A percentile compares a stretch with the other conserved stretches of the same genome.
Evolutionary conservation across 345 rosid genomes (phyloP).

Genomic region (Bretschneidera sinensis): DNA sequence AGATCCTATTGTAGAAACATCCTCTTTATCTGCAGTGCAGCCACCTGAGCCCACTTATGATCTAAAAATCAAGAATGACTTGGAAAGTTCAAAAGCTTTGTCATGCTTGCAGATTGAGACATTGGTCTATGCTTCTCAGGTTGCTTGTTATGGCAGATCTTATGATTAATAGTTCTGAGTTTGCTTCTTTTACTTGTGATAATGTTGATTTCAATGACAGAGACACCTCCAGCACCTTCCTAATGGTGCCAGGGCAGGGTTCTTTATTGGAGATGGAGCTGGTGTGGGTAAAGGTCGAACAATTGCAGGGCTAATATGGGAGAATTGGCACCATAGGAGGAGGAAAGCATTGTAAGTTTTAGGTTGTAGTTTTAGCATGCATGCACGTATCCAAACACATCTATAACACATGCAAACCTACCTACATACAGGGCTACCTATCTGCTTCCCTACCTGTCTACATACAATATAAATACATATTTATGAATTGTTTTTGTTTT

Average conservation of each 20-base stretch:
- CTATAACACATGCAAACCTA: background rate
- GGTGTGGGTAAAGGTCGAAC: conserved; percentile 99
- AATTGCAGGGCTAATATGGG: conserved; percentile 94
- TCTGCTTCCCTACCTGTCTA: background rate
- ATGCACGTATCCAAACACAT: background rate
- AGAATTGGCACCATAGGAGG: conserved; percentile 86
- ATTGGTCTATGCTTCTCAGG: conserved; percentile 95
- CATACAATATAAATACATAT: background rate
- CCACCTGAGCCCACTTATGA: conserved; percentile 93
- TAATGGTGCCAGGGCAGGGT: conserved; percentile 83
- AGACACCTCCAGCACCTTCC: conserved; percentile 93
- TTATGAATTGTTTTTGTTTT: conserved; percentile 3
- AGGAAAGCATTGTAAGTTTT: conserved; percentile 77
- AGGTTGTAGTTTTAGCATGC: conserved; percentile 13
- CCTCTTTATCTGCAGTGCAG: conserved; percentile 92
- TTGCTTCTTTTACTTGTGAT: conserved; percentile 20
- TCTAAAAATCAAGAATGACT: conserved; percentile 62
- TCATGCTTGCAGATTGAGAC: conserved; percentile 99
- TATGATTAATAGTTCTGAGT: conserved; percentile 20
- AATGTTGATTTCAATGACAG: conserved; percentile 39
- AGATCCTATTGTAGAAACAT: conserved; percentile 94
- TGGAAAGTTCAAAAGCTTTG: conserved; percentile 68
- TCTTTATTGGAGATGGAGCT: conserved; percentile 98
- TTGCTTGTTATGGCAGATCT: conserved; percentile 29
- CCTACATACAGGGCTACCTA: background rate